Conservation (phyloP, 2,329 filamentous ascomycete genomes). For the Lojkania enalia region DNA sequence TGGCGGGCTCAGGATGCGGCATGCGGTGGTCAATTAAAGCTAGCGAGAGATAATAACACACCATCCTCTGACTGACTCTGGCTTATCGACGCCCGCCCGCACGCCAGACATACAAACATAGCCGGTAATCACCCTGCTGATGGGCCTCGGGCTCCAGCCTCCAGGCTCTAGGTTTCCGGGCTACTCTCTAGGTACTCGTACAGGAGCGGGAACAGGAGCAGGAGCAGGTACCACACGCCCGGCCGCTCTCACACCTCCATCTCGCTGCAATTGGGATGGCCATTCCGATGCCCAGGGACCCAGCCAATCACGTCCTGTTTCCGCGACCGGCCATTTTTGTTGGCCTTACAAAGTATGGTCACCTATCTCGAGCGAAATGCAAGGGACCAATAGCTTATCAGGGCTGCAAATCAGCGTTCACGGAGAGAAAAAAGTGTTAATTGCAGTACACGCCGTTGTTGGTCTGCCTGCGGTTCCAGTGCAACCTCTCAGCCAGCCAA, state of each 20-base stretch:
- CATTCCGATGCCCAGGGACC: too few species aligned
- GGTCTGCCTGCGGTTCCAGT: background rate
- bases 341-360: background rate
- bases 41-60: background rate
- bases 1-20: background rate
- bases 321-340: background rate
- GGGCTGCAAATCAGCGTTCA: slow-evolving; percentile 10
- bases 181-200: too few species aligned
- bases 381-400: slow-evolving; percentile 11
- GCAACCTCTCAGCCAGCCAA: slow-evolving; percentile 6
- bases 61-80: too few species aligned
- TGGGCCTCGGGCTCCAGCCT: too few species aligned
- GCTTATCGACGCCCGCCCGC: background rate
- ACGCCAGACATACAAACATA: too few species aligned
- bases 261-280: too few species aligned
- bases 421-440: background rate
- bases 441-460: background rate
- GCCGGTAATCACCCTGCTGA: too few species aligned
- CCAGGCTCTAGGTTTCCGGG: too few species aligned
- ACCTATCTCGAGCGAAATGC: slow-evolving; percentile 2
- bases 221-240: too few species aligned
- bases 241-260: too few species aligned
- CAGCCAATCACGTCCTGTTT: background rate
- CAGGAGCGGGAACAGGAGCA: too few species aligned
- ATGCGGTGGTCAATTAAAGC: background rate